Percentiles rank a stretch among this genome's conserved stretches.
These are phyloP conservation scores for Sclerotinia minor DNA, from an alignment of 2,329 filamentous ascomycete species.

Conservation along the genomic window DNA sequence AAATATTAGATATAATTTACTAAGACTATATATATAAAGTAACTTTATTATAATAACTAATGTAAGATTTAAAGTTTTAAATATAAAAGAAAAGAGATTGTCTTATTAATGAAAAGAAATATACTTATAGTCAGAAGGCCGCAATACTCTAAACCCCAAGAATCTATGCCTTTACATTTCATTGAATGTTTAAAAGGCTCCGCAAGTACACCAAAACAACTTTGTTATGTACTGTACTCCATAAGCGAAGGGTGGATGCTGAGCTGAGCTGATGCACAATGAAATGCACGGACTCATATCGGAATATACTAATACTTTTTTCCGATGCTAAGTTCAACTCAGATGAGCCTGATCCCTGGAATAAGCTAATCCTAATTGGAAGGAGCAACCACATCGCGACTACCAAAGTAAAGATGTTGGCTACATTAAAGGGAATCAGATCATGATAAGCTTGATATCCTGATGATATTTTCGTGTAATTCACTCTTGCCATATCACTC, in stretches of 20 bases:
- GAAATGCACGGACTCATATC: neutral
- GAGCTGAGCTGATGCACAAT: constrained; percentile 4
- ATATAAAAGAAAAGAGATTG: too few relatives aligned
- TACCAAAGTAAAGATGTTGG: constrained; percentile 21
- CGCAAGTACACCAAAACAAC: too few relatives aligned
- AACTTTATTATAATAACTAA: too few relatives aligned
- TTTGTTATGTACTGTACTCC: too few relatives aligned
- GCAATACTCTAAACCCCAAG: too few relatives aligned
- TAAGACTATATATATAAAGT: too few relatives aligned
- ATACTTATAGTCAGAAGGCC: too few relatives aligned
- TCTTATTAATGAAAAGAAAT: too few relatives aligned
- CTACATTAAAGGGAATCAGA: constrained; percentile 2
- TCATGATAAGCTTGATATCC: neutral
- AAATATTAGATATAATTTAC: too few relatives aligned
- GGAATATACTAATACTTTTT: constrained; percentile 5
- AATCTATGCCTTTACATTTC: too few relatives aligned
- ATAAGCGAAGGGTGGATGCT: neutral
- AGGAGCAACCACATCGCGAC: constrained; percentile 25
- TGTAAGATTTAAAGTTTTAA: too few relatives aligned
- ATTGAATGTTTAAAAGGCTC: neutral
- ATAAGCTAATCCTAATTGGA: constrained; percentile 16
- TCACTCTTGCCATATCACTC: neutral
- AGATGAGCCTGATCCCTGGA: constrained; percentile 6
- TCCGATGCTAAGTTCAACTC: constrained; percentile 11
- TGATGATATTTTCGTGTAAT: constrained; percentile 17